These are phyloP conservation scores for Pythium dissimile DNA, from an alignment of 352 stramenopile genomes.

Conservation along the genomic window DNA sequence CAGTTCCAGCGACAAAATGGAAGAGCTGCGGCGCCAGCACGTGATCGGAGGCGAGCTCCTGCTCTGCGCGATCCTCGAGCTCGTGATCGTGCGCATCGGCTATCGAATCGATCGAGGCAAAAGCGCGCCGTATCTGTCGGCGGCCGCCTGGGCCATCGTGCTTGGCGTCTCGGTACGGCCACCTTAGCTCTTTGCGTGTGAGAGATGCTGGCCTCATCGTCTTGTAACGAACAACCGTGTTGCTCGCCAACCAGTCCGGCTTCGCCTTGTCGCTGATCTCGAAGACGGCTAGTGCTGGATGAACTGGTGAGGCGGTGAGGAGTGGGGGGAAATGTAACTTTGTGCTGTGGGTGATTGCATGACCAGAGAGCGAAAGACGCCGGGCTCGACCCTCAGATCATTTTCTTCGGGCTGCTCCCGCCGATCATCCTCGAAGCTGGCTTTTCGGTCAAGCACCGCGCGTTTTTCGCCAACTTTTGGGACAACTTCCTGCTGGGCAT, in stretches of 20 bases:
- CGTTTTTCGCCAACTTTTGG: conserved; percentile 47
- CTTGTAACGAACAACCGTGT: neutral
- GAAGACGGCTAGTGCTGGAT: conserved; percentile 19
- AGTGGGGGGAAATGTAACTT: too few relatives aligned
- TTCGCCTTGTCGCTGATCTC: conserved; percentile 15
- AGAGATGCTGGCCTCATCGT: too few relatives aligned
- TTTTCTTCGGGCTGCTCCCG: conserved; percentile 59
- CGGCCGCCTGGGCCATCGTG: conserved; percentile 51
- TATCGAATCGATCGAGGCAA: conserved; percentile 48
- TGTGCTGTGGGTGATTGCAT: too few relatives aligned
- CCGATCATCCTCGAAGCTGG: conserved; percentile 63
- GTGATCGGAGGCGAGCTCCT: conserved; percentile 47
- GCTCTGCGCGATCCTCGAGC: conserved; percentile 39
- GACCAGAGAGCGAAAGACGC: conserved; percentile 26
- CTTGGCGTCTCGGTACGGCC: conserved; percentile 36
- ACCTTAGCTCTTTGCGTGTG: neutral
- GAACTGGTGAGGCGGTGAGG: too few relatives aligned
- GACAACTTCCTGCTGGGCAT: conserved; percentile 44
- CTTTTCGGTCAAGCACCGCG: conserved; percentile 58
- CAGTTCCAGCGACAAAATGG: too few relatives aligned
- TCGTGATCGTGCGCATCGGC: conserved; percentile 51
- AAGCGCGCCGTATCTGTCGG: conserved; percentile 35
- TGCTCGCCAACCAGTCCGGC: conserved; percentile 2
- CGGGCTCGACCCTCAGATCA: conserved; percentile 41
- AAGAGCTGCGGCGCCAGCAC: conserved; percentile 21